phyloP scores from a whole-genome alignment of 371 early-diverging fungal species.

The Rhizomucor miehei region DNA sequence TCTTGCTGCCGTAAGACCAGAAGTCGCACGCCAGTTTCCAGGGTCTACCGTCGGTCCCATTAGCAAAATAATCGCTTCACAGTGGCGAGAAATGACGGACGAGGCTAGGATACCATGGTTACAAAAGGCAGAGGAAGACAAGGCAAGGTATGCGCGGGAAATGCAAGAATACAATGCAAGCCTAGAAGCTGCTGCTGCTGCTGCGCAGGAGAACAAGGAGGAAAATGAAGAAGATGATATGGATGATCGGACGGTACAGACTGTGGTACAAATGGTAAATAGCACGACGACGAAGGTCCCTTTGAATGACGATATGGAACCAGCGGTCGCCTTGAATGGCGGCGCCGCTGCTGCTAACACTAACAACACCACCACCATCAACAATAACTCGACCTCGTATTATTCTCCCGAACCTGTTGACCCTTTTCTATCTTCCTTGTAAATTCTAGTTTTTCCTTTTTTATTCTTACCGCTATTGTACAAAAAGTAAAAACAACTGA shows the following conservation, averaged over 20 bases:
- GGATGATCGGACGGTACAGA: slow-evolving; percentile 15
- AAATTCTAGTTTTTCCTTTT: slow-evolving; percentile 1
- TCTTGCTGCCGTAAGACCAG: slow-evolving; percentile 57
- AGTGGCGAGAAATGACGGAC: slow-evolving; percentile 64
- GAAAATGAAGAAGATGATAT: background rate
- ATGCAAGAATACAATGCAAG: slow-evolving; percentile 55
- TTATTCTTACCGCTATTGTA: no score
- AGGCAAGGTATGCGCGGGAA: slow-evolving; percentile 74
- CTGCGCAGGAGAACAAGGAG: slow-evolving; percentile 1
- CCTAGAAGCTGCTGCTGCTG: slow-evolving; percentile 13
- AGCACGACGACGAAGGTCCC: background rate
- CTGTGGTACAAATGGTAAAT: slow-evolving; percentile 19
- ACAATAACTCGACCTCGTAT: background rate
- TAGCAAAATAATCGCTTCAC: slow-evolving; percentile 62
- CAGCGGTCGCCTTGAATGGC: background rate
- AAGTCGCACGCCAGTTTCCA: slow-evolving; percentile 56
- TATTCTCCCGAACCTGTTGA: background rate
- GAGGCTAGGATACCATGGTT: slow-evolving; percentile 63
- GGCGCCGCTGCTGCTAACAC: background rate
- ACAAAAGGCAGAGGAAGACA: slow-evolving; percentile 67
- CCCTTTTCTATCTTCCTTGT: slow-evolving; percentile 5
- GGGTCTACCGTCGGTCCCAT: slow-evolving; percentile 73
- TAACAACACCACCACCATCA: background rate
- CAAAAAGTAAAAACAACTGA: no score
- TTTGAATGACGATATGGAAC: background rate